Conservation (phyloP, 2,329 filamentous ascomycete species). For the Oidium heveae region DNA sequence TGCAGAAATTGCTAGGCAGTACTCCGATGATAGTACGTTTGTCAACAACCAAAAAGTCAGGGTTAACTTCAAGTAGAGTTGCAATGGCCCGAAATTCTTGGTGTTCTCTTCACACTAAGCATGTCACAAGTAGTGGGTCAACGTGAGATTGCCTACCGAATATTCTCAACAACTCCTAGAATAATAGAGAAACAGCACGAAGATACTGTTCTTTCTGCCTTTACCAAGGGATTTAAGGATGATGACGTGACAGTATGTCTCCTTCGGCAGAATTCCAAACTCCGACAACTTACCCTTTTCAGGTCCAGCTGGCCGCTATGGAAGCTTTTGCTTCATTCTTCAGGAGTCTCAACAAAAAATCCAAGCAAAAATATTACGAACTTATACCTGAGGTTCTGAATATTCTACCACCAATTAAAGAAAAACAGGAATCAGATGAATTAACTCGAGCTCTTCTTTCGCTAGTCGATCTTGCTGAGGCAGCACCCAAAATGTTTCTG, state of each 20-base stretch:
- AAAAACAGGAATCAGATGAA: conserved; percentile 70
- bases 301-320: conserved; percentile 84
- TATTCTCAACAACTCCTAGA: conserved; percentile 81
- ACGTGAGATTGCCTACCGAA: conserved; percentile 79
- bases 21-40: conserved; percentile 57
- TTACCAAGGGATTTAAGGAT: conserved; percentile 80
- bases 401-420: conserved; percentile 81
- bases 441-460: conserved; percentile 74
- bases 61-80: conserved; percentile 29
- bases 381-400: conserved; percentile 83
- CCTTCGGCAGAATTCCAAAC: background rate
- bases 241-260: conserved; percentile 44
- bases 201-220: conserved; percentile 66
- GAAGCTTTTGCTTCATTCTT: conserved; percentile 95
- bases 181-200: conserved; percentile 95
- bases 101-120: conserved; percentile 68
- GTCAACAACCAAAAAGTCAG: background rate
- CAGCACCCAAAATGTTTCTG: conserved; percentile 96
- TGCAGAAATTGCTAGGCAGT: conserved; percentile 83
- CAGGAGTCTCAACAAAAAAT: conserved; percentile 67
- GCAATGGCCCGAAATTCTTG: conserved; percentile 72
- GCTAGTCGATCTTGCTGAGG: conserved; percentile 81
- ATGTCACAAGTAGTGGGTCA: conserved; percentile 62
- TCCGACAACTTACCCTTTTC: conserved; percentile 3
- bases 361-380: conserved; percentile 63